Evolutionary conservation across 2,329 filamentous ascomycete species (phyloP), one percentile per base, ranked within the genome.

Genomic region (Pseudopithomyces maydicus): DNA sequence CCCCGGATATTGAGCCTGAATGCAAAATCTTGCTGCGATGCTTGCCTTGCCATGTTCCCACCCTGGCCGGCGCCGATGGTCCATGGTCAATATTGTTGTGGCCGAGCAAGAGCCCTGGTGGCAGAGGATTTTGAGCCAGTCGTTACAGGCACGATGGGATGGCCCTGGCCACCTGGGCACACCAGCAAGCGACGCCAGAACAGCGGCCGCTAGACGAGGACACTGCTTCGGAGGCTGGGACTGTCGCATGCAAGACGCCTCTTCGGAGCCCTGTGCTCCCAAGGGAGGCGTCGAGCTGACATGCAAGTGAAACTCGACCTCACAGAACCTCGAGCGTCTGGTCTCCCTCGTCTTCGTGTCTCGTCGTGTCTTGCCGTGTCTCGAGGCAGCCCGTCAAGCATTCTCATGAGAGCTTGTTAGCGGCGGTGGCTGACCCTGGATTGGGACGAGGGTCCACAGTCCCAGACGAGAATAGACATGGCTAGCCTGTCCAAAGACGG

Each of bases 341-440:
- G n/a, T n/a, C n/a, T n/a, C n/a, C n/a, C n/a, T n/a, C n/a, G n/a
- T n/a, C n/a, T n/a, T n/a, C 20, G 19, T 11, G 41, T 6, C 10
- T 23, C 19, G 41, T 6, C 10, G 26, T 33, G 23, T 17, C 17
- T 17, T 36, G 29, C 2, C 19, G 32, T 14, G 32, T 19, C 38
- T 19, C 38, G 43, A 17, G 10, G 43, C 22, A 23, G 41, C 3
- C 6, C 20, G 20, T 44, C 19, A 44, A 44, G 41, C 41, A 15
- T 44, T 44, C n/a, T 3, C 8, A 15, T 12, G 8, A 14, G 23
- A n/a, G 17, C 19, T 10, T 17, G 33, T 20, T 35, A 19, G 46
- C 46, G 46, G 46, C 46, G 20, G 46, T 39, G 33, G 2, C 35
- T 45, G 46, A 26, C 35, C 35, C 46, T 48, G 45, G 45, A 36